Evolutionary conservation across 2,329 filamentous ascomycete species (phyloP), one percentile per base, ranked within the genome.

Genomic region (Xylaria multiplex): DNA sequence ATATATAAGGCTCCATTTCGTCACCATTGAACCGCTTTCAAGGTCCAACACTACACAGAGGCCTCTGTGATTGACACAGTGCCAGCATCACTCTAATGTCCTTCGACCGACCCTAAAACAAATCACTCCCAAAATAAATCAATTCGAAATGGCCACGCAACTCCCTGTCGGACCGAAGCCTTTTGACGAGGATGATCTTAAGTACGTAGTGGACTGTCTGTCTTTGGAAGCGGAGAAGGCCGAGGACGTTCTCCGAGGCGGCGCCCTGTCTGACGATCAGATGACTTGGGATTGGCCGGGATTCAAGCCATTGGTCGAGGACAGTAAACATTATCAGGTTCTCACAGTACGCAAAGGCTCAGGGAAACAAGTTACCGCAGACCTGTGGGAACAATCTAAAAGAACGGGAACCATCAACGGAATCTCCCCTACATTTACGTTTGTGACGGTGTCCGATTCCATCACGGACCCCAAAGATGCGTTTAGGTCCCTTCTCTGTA

Each of bases 401-500:
- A 22, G 11, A 1, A 24, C 9, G 8, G 13, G 8, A 4, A 50
- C 2, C 2, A 16, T 42, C 16, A 40, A 42, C 2, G 14, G 9
- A n/a, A 6, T 8, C 3, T 30, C 22, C 8, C 45, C 56, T 3
- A 30, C n/a, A 7, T 50, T 50, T 16, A 59, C 50, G 7, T 59
- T 59, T 13, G 19, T 59, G 3, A 42, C 32, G 2, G 35, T 50
- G 32, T 8, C 56, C 6, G 45, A 59, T 19, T 5, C 8, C 19
- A 22, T 42, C 19, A 50, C 22, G 14, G 32, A 42, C 7, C 4
- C 14, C 13, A 6, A 8, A 43, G 8, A 14, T 32, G 56, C 46
- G 9, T 59, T 35, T 19, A 49, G 56, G 16, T 4, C 14, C 8
- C 8, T 59, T 22, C 45, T 59, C 11, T 59, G 19, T 22, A 59